phyloP scores from a whole-genome alignment of 352 stramenopile species.

The Phytophthora capsici region DNA sequence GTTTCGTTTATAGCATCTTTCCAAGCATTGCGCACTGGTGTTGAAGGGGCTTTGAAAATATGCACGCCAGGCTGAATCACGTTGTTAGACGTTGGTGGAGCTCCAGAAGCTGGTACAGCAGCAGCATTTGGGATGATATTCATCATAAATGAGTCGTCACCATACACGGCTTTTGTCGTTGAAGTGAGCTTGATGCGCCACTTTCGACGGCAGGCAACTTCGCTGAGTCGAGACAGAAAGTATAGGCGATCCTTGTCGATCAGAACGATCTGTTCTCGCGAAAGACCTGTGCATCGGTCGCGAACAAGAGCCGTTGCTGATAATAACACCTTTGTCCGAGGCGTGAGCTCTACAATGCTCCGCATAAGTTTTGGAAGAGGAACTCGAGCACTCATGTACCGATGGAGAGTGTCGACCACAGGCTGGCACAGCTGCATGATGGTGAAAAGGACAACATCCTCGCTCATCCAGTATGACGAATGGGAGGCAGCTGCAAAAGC shows the following conservation, averaged over 20 bases:
- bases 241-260: conserved; percentile 77
- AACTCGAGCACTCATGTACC: conserved; percentile 80
- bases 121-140: conserved; percentile 63
- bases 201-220: conserved; percentile 74
- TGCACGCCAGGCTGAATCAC: conserved; percentile 35
- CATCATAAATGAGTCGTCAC: conserved; percentile 85
- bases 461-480: conserved; percentile 91
- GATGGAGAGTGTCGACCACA: conserved; percentile 80
- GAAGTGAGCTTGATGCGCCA: conserved; percentile 69
- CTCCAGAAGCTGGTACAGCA: conserved; percentile 23
- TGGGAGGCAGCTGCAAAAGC: conserved; percentile 83
- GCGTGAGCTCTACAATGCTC: conserved; percentile 82
- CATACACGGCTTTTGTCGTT: conserved; percentile 63
- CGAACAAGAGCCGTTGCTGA: conserved; percentile 80
- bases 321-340: conserved; percentile 67
- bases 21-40: conserved; percentile 73
- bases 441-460: conserved; percentile 87
- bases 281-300: conserved; percentile 80
- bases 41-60: conserved; percentile 71
- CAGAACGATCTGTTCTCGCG: conserved; percentile 75
- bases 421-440: conserved; percentile 88
- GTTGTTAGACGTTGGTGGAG: conserved; percentile 32
- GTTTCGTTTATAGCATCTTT: conserved; percentile 63
- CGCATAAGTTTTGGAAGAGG: conserved; percentile 78
- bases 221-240: conserved; percentile 62